Base-by-base conservation (phyloP, 805 yeast genomes). In the Pichia rugopelliculosa region DNA sequence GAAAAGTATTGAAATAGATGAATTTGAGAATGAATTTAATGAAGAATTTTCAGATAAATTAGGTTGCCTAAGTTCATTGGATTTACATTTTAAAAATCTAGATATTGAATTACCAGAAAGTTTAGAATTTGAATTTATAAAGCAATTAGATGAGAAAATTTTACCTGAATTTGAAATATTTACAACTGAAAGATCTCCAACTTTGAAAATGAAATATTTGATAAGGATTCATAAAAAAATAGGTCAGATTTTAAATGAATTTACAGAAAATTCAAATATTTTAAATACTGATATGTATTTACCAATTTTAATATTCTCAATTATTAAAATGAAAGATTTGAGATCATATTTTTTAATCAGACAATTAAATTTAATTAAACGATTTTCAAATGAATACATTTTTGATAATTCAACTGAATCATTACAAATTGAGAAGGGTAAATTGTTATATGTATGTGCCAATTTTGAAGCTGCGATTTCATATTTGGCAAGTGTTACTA, bases 401-500 rank as follows among this genome's bases (percentile, higher is more conserved):
- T 65, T 57, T 49, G 54, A 53, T 17, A 45, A 44, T 22, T 50
- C 51, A 7, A 34, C 36, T 30, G 64, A 58, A 22, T 52, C 54
- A 12, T 44, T 48, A 33, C 59, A 60, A 43, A 57, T 56, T n/a
- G 67, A 64, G 40, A 57, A 47, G 22, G 69, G 70, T 6, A 62
- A 62, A 41, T 46, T 67, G 30, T 48, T 66, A 17, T 67, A 67
- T 44, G 66, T 65, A 17, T 51, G 63, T 39, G 66, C 71, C 1
- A 67, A 67, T 44, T 57, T 65, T 44, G 70, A 67, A 49, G 71
- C 71, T 5, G 58, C 67, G 27, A 47, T 67, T 13, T 59, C 68
- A 7, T 67, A 66, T 43, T 44, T 67, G 20, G 54, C 62, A 3
- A 62, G 64, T 40, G 69, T 64, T 6, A 64, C 65, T 0, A 27